Percentiles rank a stretch among this genome's conserved stretches.
Conservation (phyloP, 768 basidiomycete species). For the Xanthoconium stramineum region DNA sequence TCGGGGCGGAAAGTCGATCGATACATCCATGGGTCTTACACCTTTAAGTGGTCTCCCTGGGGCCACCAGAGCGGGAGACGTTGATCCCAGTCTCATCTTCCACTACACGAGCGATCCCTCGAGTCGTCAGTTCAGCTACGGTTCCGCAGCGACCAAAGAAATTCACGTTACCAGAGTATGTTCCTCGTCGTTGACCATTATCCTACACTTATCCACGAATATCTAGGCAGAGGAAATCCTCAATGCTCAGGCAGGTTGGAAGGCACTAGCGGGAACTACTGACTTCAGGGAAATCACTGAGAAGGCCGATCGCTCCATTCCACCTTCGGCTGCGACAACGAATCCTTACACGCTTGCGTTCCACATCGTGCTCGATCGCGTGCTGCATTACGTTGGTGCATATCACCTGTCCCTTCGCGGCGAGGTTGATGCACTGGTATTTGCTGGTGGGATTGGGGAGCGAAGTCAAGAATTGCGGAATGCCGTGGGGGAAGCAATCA, state of each 20-base stretch:
- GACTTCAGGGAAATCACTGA: constrained; percentile 72
- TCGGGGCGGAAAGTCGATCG: constrained; percentile 65
- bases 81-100: constrained; percentile 88
- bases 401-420: constrained; percentile 73
- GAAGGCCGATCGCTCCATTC: constrained; percentile 32
- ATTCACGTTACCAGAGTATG: constrained; percentile 53
- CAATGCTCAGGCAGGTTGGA: constrained; percentile 76
- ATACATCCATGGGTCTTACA: constrained; percentile 92
- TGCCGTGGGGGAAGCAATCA: constrained; percentile 50
- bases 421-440: constrained; percentile 74
- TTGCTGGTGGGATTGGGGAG: constrained; percentile 89
- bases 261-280: constrained; percentile 73
- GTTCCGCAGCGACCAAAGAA: constrained; percentile 41
- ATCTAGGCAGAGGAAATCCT: constrained; percentile 67
- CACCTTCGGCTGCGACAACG: constrained; percentile 18
- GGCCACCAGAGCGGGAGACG: constrained; percentile 76
- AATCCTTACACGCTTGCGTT: constrained; percentile 62
- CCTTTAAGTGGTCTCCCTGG: constrained; percentile 87
- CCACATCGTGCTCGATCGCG: constrained; percentile 72
- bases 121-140: constrained; percentile 45
- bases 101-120: constrained; percentile 61
- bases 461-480: constrained; percentile 57
- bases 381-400: constrained; percentile 67
- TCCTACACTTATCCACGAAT: background rate
- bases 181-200: background rate